These are phyloP conservation scores for Austroboletus novae-zelandiae DNA, from an alignment of 1,284 basidiomycete genomes.

Conservation along the genomic window DNA sequence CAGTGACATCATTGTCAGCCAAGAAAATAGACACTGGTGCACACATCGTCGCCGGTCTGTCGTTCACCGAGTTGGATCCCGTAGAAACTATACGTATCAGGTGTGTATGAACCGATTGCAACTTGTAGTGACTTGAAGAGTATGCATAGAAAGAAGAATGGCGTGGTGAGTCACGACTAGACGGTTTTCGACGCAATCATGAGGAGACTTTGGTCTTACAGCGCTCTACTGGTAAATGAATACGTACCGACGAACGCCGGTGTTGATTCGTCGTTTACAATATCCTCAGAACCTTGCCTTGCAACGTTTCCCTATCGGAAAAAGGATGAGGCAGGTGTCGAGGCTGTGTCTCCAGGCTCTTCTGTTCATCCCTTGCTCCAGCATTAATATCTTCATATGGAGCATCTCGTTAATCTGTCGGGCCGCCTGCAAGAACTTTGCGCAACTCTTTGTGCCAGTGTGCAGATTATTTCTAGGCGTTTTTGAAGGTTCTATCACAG, in stretches of 20 bases:
- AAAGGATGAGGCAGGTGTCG: constrained; percentile 66
- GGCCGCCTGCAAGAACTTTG: no score
- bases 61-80: constrained; percentile 43
- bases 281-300: constrained; percentile 72
- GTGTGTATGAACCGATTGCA: constrained; percentile 32
- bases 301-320: constrained; percentile 72
- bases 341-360: neutral
- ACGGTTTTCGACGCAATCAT: neutral
- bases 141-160: constrained; percentile 56
- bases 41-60: constrained; percentile 45
- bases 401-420: constrained; percentile 59
- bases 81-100: constrained; percentile 51
- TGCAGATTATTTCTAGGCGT: constrained; percentile 67
- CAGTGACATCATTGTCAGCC: constrained; percentile 26
- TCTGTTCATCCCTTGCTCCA: constrained; percentile 21
- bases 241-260: neutral
- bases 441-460: constrained; percentile 63
- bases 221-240: constrained; percentile 54
- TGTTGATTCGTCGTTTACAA: constrained; percentile 43
- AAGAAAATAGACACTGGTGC: constrained; percentile 58
- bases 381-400: constrained; percentile 72
- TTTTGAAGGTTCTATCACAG: constrained; percentile 77
- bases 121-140: neutral
- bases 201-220: constrained; percentile 21
- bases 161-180: constrained; percentile 51